Conservation (phyloP, 495 filamentous ascomycete genomes). For the Penicillium daleae region DNA sequence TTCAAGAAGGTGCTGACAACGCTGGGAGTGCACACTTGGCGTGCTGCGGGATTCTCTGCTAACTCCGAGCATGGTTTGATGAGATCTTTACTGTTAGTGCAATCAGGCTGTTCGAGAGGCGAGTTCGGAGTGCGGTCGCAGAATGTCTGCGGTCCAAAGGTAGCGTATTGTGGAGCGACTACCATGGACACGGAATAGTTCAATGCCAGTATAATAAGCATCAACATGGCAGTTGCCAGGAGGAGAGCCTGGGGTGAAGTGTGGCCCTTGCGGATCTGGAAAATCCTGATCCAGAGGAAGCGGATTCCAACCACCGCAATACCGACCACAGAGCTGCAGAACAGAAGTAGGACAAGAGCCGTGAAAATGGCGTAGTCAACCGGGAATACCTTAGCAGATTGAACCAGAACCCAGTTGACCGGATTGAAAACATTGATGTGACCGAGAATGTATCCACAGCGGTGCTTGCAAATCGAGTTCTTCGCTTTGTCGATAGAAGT, state of each 20-base stretch:
- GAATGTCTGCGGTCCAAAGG: conserved; percentile 92
- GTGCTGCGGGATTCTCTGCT: conserved; percentile 60
- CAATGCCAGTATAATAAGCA: conserved; percentile 82
- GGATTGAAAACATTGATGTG: conserved; percentile 93
- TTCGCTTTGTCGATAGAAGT: conserved; percentile 95
- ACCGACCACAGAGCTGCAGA: conserved; percentile 82
- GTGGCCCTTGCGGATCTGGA: conserved; percentile 84
- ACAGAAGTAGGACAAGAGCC: conserved; percentile 80
- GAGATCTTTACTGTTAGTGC: conserved; percentile 68
- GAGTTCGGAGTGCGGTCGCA: conserved; percentile 66
- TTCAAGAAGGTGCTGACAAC: conserved; percentile 92
- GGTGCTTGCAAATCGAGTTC: conserved; percentile 87
- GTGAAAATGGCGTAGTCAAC: conserved; percentile 91
- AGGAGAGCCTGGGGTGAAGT: conserved; percentile 93
- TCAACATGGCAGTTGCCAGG: conserved; percentile 86
- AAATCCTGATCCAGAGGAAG: conserved; percentile 92
- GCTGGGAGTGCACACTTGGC: conserved; percentile 83
- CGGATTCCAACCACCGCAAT: conserved; percentile 87
- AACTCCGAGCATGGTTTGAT: conserved; percentile 82
- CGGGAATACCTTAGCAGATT: conserved; percentile 82
- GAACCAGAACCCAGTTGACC: conserved; percentile 86
- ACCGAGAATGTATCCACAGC: conserved; percentile 92
- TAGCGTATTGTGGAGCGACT: conserved; percentile 91
- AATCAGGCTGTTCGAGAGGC: conserved; percentile 72
- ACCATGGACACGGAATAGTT: conserved; percentile 93